phyloP scores from a whole-genome alignment of 139 green algal species.

The Desmodesmus armatus region DNA sequence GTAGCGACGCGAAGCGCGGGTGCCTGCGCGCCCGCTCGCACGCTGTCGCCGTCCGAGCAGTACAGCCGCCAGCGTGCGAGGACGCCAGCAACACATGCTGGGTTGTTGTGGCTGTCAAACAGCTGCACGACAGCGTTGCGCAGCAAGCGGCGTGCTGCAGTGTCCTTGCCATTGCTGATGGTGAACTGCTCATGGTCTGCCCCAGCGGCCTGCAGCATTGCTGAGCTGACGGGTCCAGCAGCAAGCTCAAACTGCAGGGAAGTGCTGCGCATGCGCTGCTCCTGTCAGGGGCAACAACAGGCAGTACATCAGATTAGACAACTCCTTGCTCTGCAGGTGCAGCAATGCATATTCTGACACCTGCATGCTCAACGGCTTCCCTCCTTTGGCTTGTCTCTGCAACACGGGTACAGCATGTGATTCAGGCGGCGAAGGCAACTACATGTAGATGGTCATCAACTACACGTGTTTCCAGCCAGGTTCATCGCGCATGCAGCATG shows the following conservation, averaged over 20 bases:
- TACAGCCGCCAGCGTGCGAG: conserved; percentile 47
- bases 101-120: conserved; percentile 65
- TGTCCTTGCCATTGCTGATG: conserved; percentile 44
- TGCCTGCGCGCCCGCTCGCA: conserved; percentile 22
- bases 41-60: not conserved
- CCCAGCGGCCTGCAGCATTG: conserved; percentile 49
- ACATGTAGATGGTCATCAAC: no score
- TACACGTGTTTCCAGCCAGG: no score
- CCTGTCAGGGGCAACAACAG: conserved; percentile 32
- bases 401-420: no score
- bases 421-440: no score
- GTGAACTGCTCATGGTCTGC: not conserved
- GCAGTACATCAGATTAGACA: not conserved
- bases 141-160: conserved; percentile 60
- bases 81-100: conserved; percentile 45
- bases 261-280: conserved; percentile 59
- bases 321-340: no score
- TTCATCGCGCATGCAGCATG: no score
- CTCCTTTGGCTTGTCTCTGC: no score
- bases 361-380: no score
- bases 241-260: conserved; percentile 53
- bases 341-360: no score
- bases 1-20: conserved; percentile 48
- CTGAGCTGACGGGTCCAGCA: conserved; percentile 47
- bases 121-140: conserved; percentile 64